These are phyloP conservation scores for Auricularia auricula-judae DNA, from an alignment of 768 basidiomycete genomes.

Conservation along the genomic window DNA sequence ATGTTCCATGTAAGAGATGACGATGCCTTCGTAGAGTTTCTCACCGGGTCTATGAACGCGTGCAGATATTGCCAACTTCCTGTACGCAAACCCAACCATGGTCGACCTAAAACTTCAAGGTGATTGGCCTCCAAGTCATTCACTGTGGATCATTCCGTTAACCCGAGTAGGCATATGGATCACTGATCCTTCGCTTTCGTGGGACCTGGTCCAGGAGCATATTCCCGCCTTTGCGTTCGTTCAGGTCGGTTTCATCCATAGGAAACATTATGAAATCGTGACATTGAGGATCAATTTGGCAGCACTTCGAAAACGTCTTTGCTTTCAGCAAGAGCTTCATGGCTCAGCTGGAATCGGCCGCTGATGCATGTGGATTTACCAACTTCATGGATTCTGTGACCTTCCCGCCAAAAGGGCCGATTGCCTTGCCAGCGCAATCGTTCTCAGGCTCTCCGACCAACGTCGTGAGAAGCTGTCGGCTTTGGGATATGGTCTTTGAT, in stretches of 20 bases:
- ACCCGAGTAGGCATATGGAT: slow-evolving; percentile 48
- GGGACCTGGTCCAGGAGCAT: slow-evolving; percentile 52
- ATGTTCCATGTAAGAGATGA: slow-evolving; percentile 39
- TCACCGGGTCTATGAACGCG: too few species aligned
- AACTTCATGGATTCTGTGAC: slow-evolving; percentile 46
- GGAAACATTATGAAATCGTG: background rate
- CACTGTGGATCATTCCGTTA: too few species aligned
- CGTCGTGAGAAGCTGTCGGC: slow-evolving; percentile 43
- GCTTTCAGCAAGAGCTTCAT: slow-evolving; percentile 60
- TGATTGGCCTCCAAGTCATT: background rate
- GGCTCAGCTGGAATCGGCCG: slow-evolving; percentile 40
- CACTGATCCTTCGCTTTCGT: slow-evolving; percentile 51
- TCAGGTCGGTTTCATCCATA: background rate
- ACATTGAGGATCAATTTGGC: slow-evolving; percentile 8
- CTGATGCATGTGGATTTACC: slow-evolving; percentile 48
- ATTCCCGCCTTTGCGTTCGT: slow-evolving; percentile 69
- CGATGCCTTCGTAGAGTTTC: too few species aligned
- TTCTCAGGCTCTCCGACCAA: slow-evolving; percentile 36
- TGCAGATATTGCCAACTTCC: slow-evolving; percentile 64
- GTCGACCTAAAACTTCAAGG: slow-evolving; percentile 45
- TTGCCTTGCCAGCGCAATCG: slow-evolving; percentile 38
- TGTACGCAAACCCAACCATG: slow-evolving; percentile 44
- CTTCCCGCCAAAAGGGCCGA: slow-evolving; percentile 53
- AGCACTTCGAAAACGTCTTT: slow-evolving; percentile 61
- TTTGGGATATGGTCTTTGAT: slow-evolving; percentile 57